A percentile compares a stretch with the other conserved stretches of the same genome.
Conservation (phyloP, 805 yeast species). For the Spathaspora sp. region DNA sequence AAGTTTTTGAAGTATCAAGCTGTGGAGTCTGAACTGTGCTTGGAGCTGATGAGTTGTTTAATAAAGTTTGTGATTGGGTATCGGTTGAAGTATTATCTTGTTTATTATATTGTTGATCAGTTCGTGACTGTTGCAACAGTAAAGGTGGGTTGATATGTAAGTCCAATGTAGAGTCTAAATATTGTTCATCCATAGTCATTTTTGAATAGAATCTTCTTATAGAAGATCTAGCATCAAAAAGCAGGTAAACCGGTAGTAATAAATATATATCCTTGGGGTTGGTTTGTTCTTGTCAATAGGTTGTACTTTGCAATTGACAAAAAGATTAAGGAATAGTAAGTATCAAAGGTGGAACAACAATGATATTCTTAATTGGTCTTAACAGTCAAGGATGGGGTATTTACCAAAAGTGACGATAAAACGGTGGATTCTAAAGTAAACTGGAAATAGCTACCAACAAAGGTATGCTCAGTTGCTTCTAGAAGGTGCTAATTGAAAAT, state of each 20-base stretch:
- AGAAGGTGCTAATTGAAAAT: no score
- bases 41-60: conserved; percentile 1
- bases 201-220: not conserved
- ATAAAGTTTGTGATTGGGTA: not conserved
- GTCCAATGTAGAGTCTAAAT: conserved; percentile 11
- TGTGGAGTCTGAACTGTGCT: not conserved
- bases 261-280: not conserved
- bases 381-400: no score
- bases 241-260: not conserved
- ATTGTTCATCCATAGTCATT: conserved; percentile 7
- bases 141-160: conserved; percentile 10
- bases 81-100: conserved; percentile 5
- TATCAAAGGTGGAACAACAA: no score
- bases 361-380: no score
- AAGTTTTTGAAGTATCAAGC: not conserved
- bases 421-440: no score
- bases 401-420: no score
- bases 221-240: not conserved
- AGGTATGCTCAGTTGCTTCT: no score
- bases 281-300: no score
- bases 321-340: no score
- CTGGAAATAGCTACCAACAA: no score
- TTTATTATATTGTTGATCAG: conserved; percentile 9
- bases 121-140: conserved; percentile 7
- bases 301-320: no score